phyloP scores from a whole-genome alignment of 768 basidiomycete species.

The Leucocoprinus birnbaumii region DNA sequence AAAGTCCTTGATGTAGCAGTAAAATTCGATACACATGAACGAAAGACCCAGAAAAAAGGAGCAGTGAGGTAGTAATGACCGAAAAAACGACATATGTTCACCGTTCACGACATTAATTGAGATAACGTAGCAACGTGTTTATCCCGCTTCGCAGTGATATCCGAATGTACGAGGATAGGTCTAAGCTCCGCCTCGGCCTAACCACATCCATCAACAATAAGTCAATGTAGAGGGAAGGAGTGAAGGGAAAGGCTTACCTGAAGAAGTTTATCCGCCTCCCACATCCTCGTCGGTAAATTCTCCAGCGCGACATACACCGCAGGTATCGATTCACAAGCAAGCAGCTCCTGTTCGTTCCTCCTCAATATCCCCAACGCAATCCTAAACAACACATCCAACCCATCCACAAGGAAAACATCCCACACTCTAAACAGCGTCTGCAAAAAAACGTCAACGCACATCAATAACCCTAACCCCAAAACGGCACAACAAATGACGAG shows the following conservation, averaged over 20 bases:
- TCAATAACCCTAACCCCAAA: background rate
- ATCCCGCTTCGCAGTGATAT: constrained; percentile 44
- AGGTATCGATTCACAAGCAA: constrained; percentile 81
- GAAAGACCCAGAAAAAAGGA: too few relatives aligned
- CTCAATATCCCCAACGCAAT: constrained; percentile 85
- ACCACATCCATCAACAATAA: too few relatives aligned
- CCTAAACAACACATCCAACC: constrained; percentile 89
- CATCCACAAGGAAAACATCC: constrained; percentile 94
- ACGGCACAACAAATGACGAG: background rate
- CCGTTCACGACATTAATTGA: constrained; percentile 2
- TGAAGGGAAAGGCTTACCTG: constrained; percentile 53
- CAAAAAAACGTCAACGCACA: constrained; percentile 4
- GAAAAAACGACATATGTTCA: background rate
- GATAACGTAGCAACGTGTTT: constrained; percentile 30
- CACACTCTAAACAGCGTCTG: constrained; percentile 94
- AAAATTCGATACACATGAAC: too few relatives aligned
- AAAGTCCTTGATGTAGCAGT: too few relatives aligned
- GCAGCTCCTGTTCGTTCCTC: constrained; percentile 78
- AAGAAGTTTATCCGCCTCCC: constrained; percentile 88
- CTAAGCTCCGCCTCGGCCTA: constrained; percentile 38
- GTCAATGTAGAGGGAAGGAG: constrained; percentile 12
- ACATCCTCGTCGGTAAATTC: constrained; percentile 88
- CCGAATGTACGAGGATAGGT: constrained; percentile 37
- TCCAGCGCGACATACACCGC: constrained; percentile 89
- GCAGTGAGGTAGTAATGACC: too few relatives aligned